Evolutionary conservation across 805 yeast genomes (phyloP).

Genomic region (Sugiyamaella valdiviana): DNA sequence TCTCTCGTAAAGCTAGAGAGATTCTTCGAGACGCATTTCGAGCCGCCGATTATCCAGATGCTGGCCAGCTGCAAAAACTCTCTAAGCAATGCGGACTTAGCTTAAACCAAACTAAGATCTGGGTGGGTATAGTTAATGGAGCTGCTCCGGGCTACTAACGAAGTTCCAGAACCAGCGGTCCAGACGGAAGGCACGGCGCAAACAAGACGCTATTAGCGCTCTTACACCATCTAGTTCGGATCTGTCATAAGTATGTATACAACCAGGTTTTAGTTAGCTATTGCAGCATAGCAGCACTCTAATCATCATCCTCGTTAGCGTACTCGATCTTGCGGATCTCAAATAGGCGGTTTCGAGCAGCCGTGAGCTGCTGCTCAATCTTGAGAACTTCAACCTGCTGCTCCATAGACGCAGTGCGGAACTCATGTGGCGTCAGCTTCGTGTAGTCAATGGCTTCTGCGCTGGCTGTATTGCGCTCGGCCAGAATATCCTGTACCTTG

Average conservation of each 20-base stretch:
- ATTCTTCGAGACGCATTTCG: too few species aligned
- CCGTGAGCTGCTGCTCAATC: constrained; percentile 62
- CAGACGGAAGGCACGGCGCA: neutral
- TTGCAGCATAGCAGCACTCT: too few species aligned
- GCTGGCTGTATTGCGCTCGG: constrained; percentile 33
- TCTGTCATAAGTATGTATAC: neutral
- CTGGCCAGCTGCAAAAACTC: too few species aligned
- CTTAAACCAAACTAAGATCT: too few species aligned
- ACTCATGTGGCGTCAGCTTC: constrained; percentile 66
- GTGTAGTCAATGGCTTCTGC: constrained; percentile 55
- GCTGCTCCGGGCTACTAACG: neutral
- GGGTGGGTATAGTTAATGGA: neutral
- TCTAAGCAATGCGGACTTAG: too few species aligned
- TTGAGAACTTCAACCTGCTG: constrained; percentile 87
- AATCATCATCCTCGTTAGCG: constrained; percentile 49
- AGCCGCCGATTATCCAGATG: too few species aligned
- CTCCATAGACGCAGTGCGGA: constrained; percentile 82
- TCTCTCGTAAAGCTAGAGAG: too few species aligned
- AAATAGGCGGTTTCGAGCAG: constrained; percentile 75
- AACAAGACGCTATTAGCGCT: too few species aligned
- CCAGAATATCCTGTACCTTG: constrained; percentile 58
- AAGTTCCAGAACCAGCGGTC: neutral
- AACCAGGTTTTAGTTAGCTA: too few species aligned
- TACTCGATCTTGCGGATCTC: constrained; percentile 79
- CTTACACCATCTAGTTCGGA: too few species aligned